Percentiles rank a stretch among this genome's conserved stretches.
Evolutionary conservation across 139 green algal species (phyloP).

Genomic region (Marvania coccoides): DNA sequence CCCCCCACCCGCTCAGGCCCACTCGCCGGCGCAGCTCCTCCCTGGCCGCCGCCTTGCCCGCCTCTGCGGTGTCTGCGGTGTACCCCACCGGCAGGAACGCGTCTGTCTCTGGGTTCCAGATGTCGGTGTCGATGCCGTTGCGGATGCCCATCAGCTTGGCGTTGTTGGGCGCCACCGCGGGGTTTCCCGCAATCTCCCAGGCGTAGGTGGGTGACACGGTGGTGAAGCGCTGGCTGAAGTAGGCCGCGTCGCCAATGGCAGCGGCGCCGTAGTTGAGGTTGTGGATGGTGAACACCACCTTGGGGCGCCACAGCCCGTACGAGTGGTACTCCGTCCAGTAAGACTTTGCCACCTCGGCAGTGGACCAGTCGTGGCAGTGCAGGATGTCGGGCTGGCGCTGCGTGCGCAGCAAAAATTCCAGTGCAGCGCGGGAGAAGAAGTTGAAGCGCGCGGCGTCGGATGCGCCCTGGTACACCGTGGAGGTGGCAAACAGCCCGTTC

Average conservation of each 20-base stretch:
- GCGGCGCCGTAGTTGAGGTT: conserved; percentile 80
- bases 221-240: conserved; percentile 78
- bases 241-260: conserved; percentile 69
- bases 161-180: conserved; percentile 45
- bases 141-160: conserved; percentile 76
- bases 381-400: conserved; percentile 72
- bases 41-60: conserved; percentile 61
- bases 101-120: conserved; percentile 91
- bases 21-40: conserved; percentile 52
- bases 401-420: conserved; percentile 62
- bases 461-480: conserved; percentile 74
- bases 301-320: conserved; percentile 78
- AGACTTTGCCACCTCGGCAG: conserved; percentile 51
- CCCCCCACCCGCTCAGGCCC: conserved; percentile 46
- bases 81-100: conserved; percentile 70
- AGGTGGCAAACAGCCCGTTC: conserved; percentile 78
- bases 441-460: conserved; percentile 65
- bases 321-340: conserved; percentile 80
- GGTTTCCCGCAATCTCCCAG: conserved; percentile 62
- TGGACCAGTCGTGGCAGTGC: conserved; percentile 93
- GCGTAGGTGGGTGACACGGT: conserved; percentile 91
- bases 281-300: conserved; percentile 85
- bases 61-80: conserved; percentile 22
- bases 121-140: conserved; percentile 85
- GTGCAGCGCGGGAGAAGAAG: conserved; percentile 77